Percentiles rank a stretch among this genome's conserved stretches.
phyloP scores from a whole-genome alignment of 2,329 filamentous ascomycete species.

The Pestalotiopsis fici region DNA sequence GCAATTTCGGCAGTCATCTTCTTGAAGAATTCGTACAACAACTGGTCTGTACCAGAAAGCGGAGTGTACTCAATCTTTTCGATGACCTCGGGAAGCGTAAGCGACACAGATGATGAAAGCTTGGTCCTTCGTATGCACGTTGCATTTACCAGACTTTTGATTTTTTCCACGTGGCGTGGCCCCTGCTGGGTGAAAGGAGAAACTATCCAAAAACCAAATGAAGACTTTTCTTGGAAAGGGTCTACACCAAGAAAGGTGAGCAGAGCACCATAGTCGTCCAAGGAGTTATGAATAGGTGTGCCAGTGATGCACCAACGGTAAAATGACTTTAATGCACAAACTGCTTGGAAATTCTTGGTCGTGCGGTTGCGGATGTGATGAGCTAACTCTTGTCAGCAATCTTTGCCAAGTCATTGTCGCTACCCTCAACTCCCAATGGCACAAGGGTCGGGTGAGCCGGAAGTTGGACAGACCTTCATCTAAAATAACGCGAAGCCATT shows the following conservation, averaged over 20 bases:
- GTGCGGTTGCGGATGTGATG: slow-evolving; percentile 35
- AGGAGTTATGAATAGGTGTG: slow-evolving; percentile 40
- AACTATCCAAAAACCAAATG: slow-evolving; percentile 17
- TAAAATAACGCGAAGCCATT: slow-evolving; percentile 22
- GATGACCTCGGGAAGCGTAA: slow-evolving; percentile 16
- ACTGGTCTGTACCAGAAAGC: slow-evolving; percentile 5
- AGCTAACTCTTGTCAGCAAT: slow-evolving; percentile 23
- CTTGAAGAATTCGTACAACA: slow-evolving; percentile 24
- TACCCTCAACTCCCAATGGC: too few species aligned
- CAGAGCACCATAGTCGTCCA: slow-evolving; percentile 39
- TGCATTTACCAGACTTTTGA: slow-evolving; percentile 24
- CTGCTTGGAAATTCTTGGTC: slow-evolving; percentile 29
- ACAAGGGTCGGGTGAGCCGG: too few species aligned
- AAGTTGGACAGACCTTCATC: slow-evolving; percentile 40
- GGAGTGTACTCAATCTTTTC: slow-evolving; percentile 15
- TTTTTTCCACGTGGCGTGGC: slow-evolving; percentile 15
- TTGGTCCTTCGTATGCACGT: slow-evolving; percentile 31
- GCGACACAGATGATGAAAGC: background rate
- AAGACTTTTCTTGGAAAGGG: slow-evolving; percentile 13
- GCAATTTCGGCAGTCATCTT: background rate
- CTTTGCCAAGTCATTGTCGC: too few species aligned
- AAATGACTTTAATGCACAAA: slow-evolving; percentile 22
- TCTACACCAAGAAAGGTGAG: slow-evolving; percentile 31
- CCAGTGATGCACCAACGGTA: slow-evolving; percentile 41
- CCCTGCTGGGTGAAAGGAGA: slow-evolving; percentile 19